Percentiles rank a stretch among this genome's conserved stretches.
Evolutionary conservation across 2,329 filamentous ascomycete genomes (phyloP).

Genomic region (Aureobasidium sp.): DNA sequence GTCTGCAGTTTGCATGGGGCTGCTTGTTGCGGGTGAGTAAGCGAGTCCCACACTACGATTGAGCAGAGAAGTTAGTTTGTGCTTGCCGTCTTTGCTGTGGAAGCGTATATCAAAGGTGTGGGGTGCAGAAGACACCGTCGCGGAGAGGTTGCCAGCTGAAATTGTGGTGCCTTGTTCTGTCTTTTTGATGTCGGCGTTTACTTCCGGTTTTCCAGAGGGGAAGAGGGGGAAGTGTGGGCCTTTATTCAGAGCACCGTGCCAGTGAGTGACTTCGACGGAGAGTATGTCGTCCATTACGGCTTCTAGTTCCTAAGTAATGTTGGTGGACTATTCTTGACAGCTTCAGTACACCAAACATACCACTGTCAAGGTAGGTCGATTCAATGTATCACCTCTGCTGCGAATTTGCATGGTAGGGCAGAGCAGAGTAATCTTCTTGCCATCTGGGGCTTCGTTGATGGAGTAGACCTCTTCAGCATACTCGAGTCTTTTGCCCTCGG

Average conservation of each 20-base stretch:
- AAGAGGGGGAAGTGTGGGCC: slow-evolving; percentile 55
- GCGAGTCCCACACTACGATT: slow-evolving; percentile 52
- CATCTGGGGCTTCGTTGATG: slow-evolving; percentile 39
- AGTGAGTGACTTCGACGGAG: slow-evolving; percentile 53
- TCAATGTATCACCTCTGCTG: slow-evolving; percentile 50
- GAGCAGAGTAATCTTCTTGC: slow-evolving; percentile 47
- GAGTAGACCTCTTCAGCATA: slow-evolving; percentile 60
- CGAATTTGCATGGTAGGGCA: slow-evolving; percentile 53
- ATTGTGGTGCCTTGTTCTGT: slow-evolving; percentile 43
- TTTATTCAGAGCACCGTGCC: slow-evolving; percentile 45
- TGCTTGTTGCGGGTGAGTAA: slow-evolving; percentile 48
- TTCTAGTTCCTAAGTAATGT: slow-evolving; percentile 40
- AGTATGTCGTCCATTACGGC: slow-evolving; percentile 54
- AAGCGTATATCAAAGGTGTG: slow-evolving; percentile 53
- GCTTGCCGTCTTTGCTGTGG: slow-evolving; percentile 43
- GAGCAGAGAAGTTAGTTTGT: slow-evolving; percentile 49
- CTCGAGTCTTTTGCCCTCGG: slow-evolving; percentile 53
- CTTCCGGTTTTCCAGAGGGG: slow-evolving; percentile 43
- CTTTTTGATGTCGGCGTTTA: slow-evolving; percentile 36
- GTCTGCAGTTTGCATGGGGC: slow-evolving; percentile 48
- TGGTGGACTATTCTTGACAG: slow-evolving; percentile 1
- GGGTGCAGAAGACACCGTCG: slow-evolving; percentile 43
- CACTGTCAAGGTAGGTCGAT: slow-evolving; percentile 49
- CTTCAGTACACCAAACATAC: slow-evolving; percentile 27
- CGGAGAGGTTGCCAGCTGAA: slow-evolving; percentile 46